A percentile compares a stretch with the other conserved stretches of the same genome.
phyloP scores from a whole-genome alignment of 2,329 filamentous ascomycete genomes.

The Elsinoe fawcettii region DNA sequence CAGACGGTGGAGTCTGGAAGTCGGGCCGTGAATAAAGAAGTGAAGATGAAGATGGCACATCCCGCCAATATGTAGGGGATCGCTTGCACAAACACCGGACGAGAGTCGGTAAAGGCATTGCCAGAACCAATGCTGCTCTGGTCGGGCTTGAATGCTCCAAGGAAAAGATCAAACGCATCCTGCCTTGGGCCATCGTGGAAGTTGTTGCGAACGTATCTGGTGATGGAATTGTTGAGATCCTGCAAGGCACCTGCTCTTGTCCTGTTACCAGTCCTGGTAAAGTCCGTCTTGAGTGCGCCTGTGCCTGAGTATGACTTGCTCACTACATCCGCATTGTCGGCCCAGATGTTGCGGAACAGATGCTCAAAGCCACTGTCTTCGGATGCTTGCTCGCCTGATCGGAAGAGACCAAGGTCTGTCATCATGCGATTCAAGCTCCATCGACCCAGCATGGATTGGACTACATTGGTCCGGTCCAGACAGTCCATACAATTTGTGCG shows the following conservation, averaged over 20 bases:
- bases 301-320: slow-evolving; percentile 91
- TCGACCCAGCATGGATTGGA: slow-evolving; percentile 92
- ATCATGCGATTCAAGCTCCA: slow-evolving; percentile 85
- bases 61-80: slow-evolving; percentile 85
- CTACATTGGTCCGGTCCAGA: slow-evolving; percentile 92
- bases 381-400: slow-evolving; percentile 66
- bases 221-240: slow-evolving; percentile 80
- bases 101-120: slow-evolving; percentile 72
- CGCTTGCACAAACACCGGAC: slow-evolving; percentile 84
- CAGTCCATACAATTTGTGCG: slow-evolving; percentile 99
- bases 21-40: slow-evolving; percentile 65
- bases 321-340: slow-evolving; percentile 94
- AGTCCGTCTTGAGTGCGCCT: slow-evolving; percentile 94
- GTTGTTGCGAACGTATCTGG: slow-evolving; percentile 87
- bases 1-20: slow-evolving; percentile 67
- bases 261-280: slow-evolving; percentile 85
- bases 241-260: slow-evolving; percentile 79
- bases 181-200: slow-evolving; percentile 89
- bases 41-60: slow-evolving; percentile 72
- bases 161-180: slow-evolving; percentile 90
- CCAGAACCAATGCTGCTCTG: slow-evolving; percentile 62
- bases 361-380: slow-evolving; percentile 78
- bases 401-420: slow-evolving; percentile 70
- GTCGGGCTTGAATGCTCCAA: slow-evolving; percentile 74
- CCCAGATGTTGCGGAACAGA: slow-evolving; percentile 95